Conservation (phyloP, 2,329 filamentous ascomycete genomes). For the Stromatinia cepivora region DNA sequence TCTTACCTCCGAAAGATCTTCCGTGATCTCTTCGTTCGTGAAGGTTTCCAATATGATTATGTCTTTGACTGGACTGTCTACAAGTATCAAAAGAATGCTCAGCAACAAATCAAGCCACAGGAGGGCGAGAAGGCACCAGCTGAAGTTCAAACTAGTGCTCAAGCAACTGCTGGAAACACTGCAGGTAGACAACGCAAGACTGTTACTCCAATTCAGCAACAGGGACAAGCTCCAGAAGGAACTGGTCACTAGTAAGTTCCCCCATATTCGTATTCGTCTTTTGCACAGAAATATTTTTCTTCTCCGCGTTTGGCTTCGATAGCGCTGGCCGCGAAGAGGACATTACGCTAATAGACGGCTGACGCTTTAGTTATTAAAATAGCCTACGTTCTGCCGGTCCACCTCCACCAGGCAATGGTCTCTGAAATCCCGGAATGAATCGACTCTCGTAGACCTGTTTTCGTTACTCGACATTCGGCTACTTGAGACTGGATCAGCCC, state of each 20-base stretch:
- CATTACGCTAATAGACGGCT: slow-evolving; percentile 73
- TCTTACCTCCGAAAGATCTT: slow-evolving; percentile 99
- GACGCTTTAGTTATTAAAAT: slow-evolving; percentile 82
- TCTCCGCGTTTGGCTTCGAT: slow-evolving; percentile 76
- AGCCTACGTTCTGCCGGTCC: slow-evolving; percentile 58
- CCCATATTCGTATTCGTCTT: background rate
- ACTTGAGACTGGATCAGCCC: background rate
- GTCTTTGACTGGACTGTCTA: slow-evolving; percentile 99
- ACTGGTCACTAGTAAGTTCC: slow-evolving; percentile 17
- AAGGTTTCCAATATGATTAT: slow-evolving; percentile 99
- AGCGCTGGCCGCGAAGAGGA: slow-evolving; percentile 74
- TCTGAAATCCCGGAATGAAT: slow-evolving; percentile 9
- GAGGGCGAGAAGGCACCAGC: slow-evolving; percentile 37
- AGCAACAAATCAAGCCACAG: slow-evolving; percentile 58
- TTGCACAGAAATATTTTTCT: slow-evolving; percentile 52
- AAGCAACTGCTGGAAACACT: slow-evolving; percentile 67
- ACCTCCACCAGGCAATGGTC: slow-evolving; percentile 61
- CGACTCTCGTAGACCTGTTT: background rate
- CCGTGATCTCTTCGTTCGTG: slow-evolving; percentile 97
- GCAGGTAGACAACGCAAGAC: slow-evolving; percentile 73
- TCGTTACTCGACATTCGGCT: slow-evolving; percentile 15
- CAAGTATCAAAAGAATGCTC: slow-evolving; percentile 98
- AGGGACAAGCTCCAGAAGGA: slow-evolving; percentile 14
- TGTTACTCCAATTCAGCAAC: slow-evolving; percentile 47
- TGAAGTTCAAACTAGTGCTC: slow-evolving; percentile 73